Conservation (phyloP, 805 yeast species). For the Priceomyces castillae region DNA sequence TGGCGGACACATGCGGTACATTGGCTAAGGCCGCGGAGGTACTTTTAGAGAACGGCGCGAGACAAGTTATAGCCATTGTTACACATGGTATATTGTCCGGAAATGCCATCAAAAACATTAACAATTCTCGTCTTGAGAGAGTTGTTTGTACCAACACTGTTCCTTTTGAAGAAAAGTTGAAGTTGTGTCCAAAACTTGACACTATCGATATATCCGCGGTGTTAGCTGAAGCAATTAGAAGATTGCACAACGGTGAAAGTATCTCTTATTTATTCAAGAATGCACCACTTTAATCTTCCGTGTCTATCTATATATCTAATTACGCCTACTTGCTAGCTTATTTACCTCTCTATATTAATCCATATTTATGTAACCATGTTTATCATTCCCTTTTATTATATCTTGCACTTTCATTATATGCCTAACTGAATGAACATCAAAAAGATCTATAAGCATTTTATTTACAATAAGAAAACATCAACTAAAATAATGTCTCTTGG, state of each 20-base stretch:
- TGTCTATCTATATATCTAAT: too few relatives aligned
- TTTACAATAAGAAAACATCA: too few relatives aligned
- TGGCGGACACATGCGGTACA: slow-evolving; percentile 99
- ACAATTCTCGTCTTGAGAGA: slow-evolving; percentile 60
- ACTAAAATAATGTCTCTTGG: too few relatives aligned
- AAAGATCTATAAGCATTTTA: too few relatives aligned
- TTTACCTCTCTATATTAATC: neutral
- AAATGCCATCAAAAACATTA: slow-evolving; percentile 71
- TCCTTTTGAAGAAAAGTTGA: slow-evolving; percentile 67
- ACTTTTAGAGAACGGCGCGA: slow-evolving; percentile 75
- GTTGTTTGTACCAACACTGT: slow-evolving; percentile 93
- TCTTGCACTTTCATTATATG: too few relatives aligned
- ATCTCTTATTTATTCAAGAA: slow-evolving; percentile 82
- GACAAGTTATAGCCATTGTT: slow-evolving; percentile 84
- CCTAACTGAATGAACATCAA: too few relatives aligned
- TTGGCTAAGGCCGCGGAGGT: slow-evolving; percentile 92
- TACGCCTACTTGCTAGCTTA: too few relatives aligned
- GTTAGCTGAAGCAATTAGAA: slow-evolving; percentile 89
- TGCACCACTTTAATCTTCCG: slow-evolving; percentile 29
- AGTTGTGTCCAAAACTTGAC: slow-evolving; percentile 64
- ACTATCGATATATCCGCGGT: slow-evolving; percentile 83
- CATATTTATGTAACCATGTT: neutral
- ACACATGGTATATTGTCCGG: slow-evolving; percentile 95
- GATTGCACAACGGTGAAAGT: slow-evolving; percentile 95
- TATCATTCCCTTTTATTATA: too few relatives aligned